phyloP scores from a whole-genome alignment of 2,329 filamentous ascomycete species.

The Emmonsiellopsis sp. region DNA sequence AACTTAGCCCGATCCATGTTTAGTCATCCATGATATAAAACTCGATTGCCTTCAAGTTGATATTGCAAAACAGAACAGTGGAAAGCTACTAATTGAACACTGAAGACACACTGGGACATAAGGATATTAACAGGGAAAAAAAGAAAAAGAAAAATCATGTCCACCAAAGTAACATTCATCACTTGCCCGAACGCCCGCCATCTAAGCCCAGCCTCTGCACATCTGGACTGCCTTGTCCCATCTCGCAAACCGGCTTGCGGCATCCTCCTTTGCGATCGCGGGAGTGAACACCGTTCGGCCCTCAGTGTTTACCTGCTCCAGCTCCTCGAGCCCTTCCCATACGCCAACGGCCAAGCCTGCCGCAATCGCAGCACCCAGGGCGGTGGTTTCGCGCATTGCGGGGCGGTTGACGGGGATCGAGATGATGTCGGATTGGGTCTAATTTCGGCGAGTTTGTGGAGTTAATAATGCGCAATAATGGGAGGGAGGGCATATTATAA shows the following conservation, averaged over 20 bases:
- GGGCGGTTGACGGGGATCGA: constrained; percentile 76
- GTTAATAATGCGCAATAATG: neutral
- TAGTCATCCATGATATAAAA: too few relatives aligned
- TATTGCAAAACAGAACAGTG: too few relatives aligned
- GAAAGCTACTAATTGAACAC: too few relatives aligned
- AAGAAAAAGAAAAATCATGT: too few relatives aligned
- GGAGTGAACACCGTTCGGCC: constrained; percentile 64
- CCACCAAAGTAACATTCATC: too few relatives aligned
- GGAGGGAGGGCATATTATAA: neutral
- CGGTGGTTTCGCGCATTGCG: constrained; percentile 82
- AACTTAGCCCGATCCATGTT: too few relatives aligned
- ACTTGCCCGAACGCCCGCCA: neutral
- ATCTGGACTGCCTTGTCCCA: constrained; percentile 74
- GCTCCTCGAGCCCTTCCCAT: constrained; percentile 66
- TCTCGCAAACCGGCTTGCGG: constrained; percentile 53
- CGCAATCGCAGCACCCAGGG: constrained; percentile 79
- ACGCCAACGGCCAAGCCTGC: constrained; percentile 73
- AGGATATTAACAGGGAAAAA: too few relatives aligned
- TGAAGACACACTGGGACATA: too few relatives aligned
- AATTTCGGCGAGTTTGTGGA: neutral
- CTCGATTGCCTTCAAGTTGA: too few relatives aligned
- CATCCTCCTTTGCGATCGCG: constrained; percentile 48
- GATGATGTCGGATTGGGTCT: constrained; percentile 79
- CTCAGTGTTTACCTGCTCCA: constrained; percentile 62
- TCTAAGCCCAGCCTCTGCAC: constrained; percentile 57